Evolutionary conservation across 163 green algal species (phyloP), one percentile per base, ranked within the genome.

Genomic region (Scenedesmus sp.): DNA sequence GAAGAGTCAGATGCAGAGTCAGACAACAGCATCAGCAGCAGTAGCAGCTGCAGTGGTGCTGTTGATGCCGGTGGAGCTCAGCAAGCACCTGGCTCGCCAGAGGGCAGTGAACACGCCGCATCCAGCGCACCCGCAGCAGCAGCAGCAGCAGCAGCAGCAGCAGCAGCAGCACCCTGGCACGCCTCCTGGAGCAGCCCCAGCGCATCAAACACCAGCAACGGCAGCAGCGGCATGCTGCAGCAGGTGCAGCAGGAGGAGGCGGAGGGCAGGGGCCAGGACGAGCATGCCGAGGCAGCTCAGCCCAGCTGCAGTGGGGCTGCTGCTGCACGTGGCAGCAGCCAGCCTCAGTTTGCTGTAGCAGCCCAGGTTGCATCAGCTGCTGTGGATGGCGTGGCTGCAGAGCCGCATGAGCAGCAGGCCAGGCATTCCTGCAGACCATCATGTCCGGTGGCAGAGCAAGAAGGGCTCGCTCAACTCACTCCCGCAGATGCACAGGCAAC

Each of bases 181-280:
- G 70, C 70, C 13, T 79, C 70, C 46, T 85, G 77, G 77, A 85
- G 77, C 77, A 85, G 77, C 77, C 77, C 77, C 34, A 85, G 77
- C 77, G 77, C 46, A n/a, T 59, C 52, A 26, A 4, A 26, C 77
- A 85, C 26, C 77, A 57, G 60, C n/a, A 52, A 18, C 3, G 9
- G 34, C 60, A 77, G 15, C 52, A 59, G 77, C 77, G 1, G 59
- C n/a, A 46, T 1, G 4, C 57, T 9, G 26, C 26, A 55, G 64
- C 23, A 55, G 59, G 57, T 79, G 59, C 84, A 76, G 84, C 84
- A 82, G 84, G 20, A 77, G 59, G 13, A 89, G 84, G 26, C 59
- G 23, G 15, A 16, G 16, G 15, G 4, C 1, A 2, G 3, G 26
- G 55, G 18, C 82, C 15, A 73, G 55, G 12, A 3, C 26, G 23